These are phyloP conservation scores for Blastobotrys proliferans DNA, from an alignment of 1,139 yeast species.

Conservation along the genomic window DNA sequence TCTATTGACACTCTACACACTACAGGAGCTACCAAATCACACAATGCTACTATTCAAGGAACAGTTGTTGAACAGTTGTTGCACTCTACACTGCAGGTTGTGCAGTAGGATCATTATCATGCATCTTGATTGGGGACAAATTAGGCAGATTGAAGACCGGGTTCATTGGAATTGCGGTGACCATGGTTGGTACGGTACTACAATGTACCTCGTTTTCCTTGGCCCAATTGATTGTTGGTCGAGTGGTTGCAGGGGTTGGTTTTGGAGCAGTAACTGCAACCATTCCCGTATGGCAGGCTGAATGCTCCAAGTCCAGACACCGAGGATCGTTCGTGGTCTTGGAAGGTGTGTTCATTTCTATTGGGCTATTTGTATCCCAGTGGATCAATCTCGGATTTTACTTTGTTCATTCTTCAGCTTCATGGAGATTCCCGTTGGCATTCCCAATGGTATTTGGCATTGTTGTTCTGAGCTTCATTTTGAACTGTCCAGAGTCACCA, in stretches of 20 bases:
- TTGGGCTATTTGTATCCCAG: conserved; percentile 65
- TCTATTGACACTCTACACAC: conserved; percentile 32
- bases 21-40: conserved; percentile 7
- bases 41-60: conserved; percentile 21
- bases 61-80: too few species aligned
- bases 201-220: conserved; percentile 15
- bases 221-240: conserved; percentile 24
- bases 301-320: conserved; percentile 49
- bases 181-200: conserved; percentile 17
- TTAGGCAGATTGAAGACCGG: conserved; percentile 17
- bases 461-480: conserved; percentile 48
- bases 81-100: too few species aligned
- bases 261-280: conserved; percentile 54
- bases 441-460: conserved; percentile 43
- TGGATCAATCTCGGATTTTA: conserved; percentile 75
- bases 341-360: conserved; percentile 22
- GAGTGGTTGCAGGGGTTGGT: conserved; percentile 46
- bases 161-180: conserved; percentile 13
- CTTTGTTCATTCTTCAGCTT: conserved; percentile 38
- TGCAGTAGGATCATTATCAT: too few species aligned
- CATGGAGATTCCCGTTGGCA: conserved; percentile 41
- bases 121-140: conserved; percentile 15
- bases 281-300: conserved; percentile 60
- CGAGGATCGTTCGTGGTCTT: conserved; percentile 44
- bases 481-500: conserved; percentile 74